Evolutionary conservation across 805 yeast genomes (phyloP).

Genomic region (Blastobotrys terrestris): DNA sequence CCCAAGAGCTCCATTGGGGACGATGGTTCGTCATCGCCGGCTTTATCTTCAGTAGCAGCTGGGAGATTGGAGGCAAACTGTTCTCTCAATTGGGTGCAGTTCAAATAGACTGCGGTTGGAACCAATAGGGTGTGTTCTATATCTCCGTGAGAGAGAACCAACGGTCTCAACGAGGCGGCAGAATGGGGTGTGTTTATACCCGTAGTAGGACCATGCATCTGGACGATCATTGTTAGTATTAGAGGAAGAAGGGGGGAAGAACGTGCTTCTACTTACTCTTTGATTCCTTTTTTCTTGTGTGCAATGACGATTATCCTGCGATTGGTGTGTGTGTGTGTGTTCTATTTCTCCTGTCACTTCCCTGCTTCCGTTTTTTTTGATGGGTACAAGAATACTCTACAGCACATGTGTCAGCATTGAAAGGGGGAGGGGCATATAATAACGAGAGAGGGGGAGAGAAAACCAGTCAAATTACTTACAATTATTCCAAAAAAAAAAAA

Average conservation of each 20-base stretch:
- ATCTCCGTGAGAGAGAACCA: slow-evolving; percentile 75
- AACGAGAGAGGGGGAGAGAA: too few relatives aligned
- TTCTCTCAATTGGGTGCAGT: slow-evolving; percentile 81
- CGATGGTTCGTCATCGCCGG: slow-evolving; percentile 82
- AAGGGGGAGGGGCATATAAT: too few relatives aligned
- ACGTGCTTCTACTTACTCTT: too few relatives aligned
- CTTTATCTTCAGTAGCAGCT: slow-evolving; percentile 78
- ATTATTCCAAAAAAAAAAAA: background rate
- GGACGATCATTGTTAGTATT: background rate
- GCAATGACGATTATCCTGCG: background rate
- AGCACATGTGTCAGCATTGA: too few relatives aligned
- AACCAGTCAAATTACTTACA: background rate
- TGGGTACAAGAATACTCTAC: too few relatives aligned
- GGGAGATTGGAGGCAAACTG: slow-evolving; percentile 68
- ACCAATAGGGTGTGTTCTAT: slow-evolving; percentile 85
- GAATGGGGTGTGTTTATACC: slow-evolving; percentile 39
- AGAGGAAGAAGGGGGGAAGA: too few relatives aligned
- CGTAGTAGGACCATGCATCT: slow-evolving; percentile 27
- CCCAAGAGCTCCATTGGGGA: slow-evolving; percentile 81
- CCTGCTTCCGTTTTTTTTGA: too few relatives aligned
- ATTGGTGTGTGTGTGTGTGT: background rate
- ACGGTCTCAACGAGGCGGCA: slow-evolving; percentile 62
- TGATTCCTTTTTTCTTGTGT: too few relatives aligned
- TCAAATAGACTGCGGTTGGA: slow-evolving; percentile 72
- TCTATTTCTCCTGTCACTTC: too few relatives aligned